Base-by-base conservation (phyloP, 2,329 filamentous ascomycete species). In the Xylariaceae sp. region DNA sequence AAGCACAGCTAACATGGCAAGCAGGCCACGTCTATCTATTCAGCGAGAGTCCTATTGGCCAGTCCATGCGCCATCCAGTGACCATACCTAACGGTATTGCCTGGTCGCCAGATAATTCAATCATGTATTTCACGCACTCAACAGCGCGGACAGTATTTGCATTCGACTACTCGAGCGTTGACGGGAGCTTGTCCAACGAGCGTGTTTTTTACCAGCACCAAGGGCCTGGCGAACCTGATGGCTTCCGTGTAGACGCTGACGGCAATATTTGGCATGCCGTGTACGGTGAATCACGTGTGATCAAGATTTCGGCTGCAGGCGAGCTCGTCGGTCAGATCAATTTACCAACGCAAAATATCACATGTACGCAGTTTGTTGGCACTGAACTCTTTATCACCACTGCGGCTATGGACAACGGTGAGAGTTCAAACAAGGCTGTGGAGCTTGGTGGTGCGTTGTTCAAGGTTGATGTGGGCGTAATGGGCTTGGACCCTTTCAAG, bases 181-280 rank as follows among this genome's bases (percentile, higher is more conserved):
- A 68, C n/a, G 83, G 80, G 2, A 87, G 86, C 33, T 71, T 89
- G 46, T 79, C 77, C 50, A 85, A 87, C 68, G 79, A 82, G 62
- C 82, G 87, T 48, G 73, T 85, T 35, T 90, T 90, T 70, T 92
- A 90, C 71, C 73, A 78, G 49, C 82, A 90, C 63, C 75, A 80
- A 4, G 80, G 80, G 1, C 67, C 77, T 22, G 85, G 85, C 42
- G 81, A 82, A 54, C 90, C 90, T 1, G 91, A 96, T 68, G 91
- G 91, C 2, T 91, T 92, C 70, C 85, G 86, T 54, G 80, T 95
- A 62, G 91, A 96, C 64, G 80, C 78, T 39, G 82, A 95, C 47
- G 90, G 90, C n/a, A 86, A 87, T 71, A 77, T 96, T 62, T 96
- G 92, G 91, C 85, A 87, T 53, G 88, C 89, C 7, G 76, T 94